Base-by-base conservation (phyloP, 345 rosid species). In the Noccaea bulbosa region DNA sequence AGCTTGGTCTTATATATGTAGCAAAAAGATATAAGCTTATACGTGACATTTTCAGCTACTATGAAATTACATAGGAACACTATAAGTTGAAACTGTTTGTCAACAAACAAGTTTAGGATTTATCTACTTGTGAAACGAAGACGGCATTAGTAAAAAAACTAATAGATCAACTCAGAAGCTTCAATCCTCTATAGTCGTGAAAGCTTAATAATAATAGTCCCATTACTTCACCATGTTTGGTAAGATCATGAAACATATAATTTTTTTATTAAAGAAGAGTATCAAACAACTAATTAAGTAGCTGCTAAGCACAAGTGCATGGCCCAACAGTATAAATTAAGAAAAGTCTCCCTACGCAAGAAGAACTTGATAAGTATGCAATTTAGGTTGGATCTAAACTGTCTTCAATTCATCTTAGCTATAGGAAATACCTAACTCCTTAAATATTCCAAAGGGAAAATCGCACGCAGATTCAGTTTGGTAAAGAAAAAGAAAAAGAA, bases 391-490 rank as follows among this genome's bases (percentile, higher is more conserved):
- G 45, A 14, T 14, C 34, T 20, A 24, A 58, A 11, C 6, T 46
- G 2, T 35, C 32, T 37, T 37, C 24, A 58, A 11, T 15, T 15
- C n/a, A 24, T 47, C 41, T 58, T 47, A 16, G 8, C 11, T 14
- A 52, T 40, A 52, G 40, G 49, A 35, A 10, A 37, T 57, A 58
- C 73, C 73, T 10, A 69, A 69, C 58, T 38, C 20, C 20, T 24
- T 57, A 14, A 58, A n/a, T 22, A 68, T 7, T n/a, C 34, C n/a
- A 7, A 43, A 17, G 27, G 11, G 17, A 41, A 53, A 52, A 30
- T 27, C 24, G 27, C 5, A 47, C 11, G 17, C 3, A 7, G 4
- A n/a, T 49, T 49, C 33, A 49, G 30, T 8, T 17, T 8, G 4
- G 30, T 4, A 4, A 17, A 8, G 30, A 47, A 17, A 43, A 5